These are phyloP conservation scores for Stropharia rugosoannulata DNA, from an alignment of 768 basidiomycete genomes.

Conservation along the genomic window DNA sequence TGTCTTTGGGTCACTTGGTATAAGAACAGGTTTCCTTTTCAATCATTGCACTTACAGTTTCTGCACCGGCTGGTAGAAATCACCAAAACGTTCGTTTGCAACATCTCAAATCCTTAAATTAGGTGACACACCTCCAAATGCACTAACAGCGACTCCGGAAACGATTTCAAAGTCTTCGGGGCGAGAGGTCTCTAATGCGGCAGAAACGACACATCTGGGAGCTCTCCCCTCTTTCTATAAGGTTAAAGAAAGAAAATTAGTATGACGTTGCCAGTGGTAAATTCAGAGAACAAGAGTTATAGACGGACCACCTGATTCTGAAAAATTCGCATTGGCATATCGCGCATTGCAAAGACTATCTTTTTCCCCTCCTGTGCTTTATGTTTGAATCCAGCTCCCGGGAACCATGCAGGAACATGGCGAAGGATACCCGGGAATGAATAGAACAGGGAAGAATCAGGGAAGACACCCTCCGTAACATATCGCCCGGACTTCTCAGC, in stretches of 20 bases:
- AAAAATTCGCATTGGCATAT: neutral
- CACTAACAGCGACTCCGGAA: neutral
- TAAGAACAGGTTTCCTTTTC: neutral
- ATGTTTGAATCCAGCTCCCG: constrained; percentile 11
- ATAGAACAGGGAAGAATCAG: constrained; percentile 12
- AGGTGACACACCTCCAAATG: neutral
- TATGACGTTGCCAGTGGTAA: neutral
- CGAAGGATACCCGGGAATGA: constrained; percentile 11
- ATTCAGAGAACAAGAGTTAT: neutral
- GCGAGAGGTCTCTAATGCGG: neutral
- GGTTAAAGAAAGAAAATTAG: neutral
- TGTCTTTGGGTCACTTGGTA: neutral
- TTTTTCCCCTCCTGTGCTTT: constrained; percentile 3
- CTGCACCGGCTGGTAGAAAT: neutral
- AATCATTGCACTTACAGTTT: neutral
- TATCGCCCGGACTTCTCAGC: constrained; percentile 7
- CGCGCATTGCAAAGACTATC: constrained; percentile 2
- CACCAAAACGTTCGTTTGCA: too few relatives aligned
- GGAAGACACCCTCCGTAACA: constrained; percentile 5
- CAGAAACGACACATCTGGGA: neutral
- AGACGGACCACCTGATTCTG: neutral
- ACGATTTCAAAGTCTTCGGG: neutral
- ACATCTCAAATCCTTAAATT: neutral
- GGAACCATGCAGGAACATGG: constrained; percentile 15
- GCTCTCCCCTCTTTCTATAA: neutral